phyloP scores from a whole-genome alignment of 306 rosid genomes.

The Senna tora region DNA sequence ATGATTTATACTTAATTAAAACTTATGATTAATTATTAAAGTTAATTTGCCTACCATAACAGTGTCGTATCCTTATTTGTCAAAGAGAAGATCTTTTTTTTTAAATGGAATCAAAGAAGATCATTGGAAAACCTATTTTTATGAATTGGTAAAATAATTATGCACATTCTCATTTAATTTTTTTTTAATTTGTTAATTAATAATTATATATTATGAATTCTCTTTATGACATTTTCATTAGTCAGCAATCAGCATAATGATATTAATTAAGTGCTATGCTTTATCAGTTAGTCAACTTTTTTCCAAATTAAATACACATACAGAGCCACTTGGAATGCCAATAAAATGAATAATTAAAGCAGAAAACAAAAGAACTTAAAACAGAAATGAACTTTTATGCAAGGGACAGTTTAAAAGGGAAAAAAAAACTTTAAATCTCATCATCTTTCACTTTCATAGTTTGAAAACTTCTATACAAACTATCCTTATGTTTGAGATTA shows the following conservation, averaged over 20 bases:
- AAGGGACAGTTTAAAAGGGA: not conserved
- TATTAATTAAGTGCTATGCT: not conserved
- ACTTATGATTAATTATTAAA: not conserved
- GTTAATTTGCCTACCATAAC: not conserved
- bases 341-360: not conserved
- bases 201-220: too few relatives aligned
- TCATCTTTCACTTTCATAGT: conserved; percentile 23
- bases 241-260: conserved; percentile 3
- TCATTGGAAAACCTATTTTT: too few relatives aligned
- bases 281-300: not conserved
- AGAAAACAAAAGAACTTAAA: conserved; percentile 3
- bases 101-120: too few relatives aligned
- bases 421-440: not conserved
- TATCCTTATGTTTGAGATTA: conserved; percentile 2
- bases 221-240: not conserved
- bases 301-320: not conserved
- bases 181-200: too few relatives aligned
- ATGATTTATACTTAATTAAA: not conserved
- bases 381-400: conserved; percentile 37
- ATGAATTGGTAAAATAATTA: too few relatives aligned
- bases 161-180: too few relatives aligned
- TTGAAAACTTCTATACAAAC: conserved; percentile 13
- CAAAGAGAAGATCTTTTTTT: too few relatives aligned
- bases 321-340: not conserved
- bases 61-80: not conserved